phyloP scores from a whole-genome alignment of 2,329 filamentous ascomycete species.

The Raffaelea deltoideospora region DNA sequence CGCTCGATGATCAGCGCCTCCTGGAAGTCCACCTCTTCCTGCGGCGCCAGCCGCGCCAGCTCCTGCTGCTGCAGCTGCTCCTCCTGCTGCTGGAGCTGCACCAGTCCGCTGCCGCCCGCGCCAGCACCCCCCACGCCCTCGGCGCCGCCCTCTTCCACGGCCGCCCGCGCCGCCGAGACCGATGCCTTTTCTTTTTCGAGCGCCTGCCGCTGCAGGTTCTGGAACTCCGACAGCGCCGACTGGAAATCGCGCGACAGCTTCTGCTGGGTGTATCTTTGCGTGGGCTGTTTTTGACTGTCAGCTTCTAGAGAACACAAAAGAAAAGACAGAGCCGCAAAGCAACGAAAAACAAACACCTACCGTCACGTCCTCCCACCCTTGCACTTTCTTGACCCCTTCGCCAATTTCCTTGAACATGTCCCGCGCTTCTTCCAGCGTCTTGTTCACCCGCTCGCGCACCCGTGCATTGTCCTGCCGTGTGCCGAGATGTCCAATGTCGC shows the following conservation, averaged over 20 bases:
- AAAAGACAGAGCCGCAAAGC: not conserved
- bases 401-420: conserved; percentile 81
- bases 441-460: conserved; percentile 79
- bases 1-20: conserved; percentile 91
- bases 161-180: conserved; percentile 66
- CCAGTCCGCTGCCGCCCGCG: conserved; percentile 10
- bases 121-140: conserved; percentile 9
- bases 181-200: conserved; percentile 87
- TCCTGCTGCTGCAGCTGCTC: conserved; percentile 55
- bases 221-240: conserved; percentile 77
- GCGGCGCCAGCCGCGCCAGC: conserved; percentile 66
- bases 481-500: conserved; percentile 72
- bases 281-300: conserved; percentile 45
- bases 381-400: conserved; percentile 84
- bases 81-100: conserved; percentile 32
- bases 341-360: conserved; percentile 29
- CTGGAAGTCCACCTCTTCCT: conserved; percentile 95
- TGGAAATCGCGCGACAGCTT: conserved; percentile 92
- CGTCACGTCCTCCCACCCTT: conserved; percentile 71
- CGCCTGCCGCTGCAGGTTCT: conserved; percentile 74
- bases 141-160: conserved; percentile 45
- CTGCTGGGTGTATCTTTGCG: conserved; percentile 91
- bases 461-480: conserved; percentile 84
- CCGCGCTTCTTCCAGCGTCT: conserved; percentile 72
- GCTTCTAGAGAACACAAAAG: not conserved